Evolutionary conservation across 169 alveolate species (phyloP).

Genomic region (Ichthyophthirius multifiliis): DNA sequence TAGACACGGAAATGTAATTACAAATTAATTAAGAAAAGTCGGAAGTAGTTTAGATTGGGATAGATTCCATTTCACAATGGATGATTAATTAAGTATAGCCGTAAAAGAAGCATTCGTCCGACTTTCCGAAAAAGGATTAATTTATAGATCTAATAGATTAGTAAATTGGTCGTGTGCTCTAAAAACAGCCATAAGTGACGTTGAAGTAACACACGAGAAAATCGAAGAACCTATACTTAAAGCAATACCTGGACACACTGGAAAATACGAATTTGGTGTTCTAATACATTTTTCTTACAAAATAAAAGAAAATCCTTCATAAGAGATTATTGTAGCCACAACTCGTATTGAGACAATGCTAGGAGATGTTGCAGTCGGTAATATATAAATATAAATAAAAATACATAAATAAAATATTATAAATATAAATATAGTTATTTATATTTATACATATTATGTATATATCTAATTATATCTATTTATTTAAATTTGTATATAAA

Average conservation of each 20-base stretch:
- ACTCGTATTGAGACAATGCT: slow-evolving; percentile 99
- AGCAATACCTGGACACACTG: slow-evolving; percentile 83
- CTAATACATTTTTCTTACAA: slow-evolving; percentile 95
- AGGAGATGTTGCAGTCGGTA: slow-evolving; percentile 98
- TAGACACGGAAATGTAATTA: slow-evolving; percentile 44
- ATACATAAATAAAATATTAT: too few species aligned
- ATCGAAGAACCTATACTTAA: slow-evolving; percentile 88
- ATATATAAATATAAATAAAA: too few species aligned
- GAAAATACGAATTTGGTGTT: slow-evolving; percentile 96
- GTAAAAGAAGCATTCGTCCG: slow-evolving; percentile 96
- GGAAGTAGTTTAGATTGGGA: slow-evolving; percentile 98
- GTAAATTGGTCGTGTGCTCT: slow-evolving; percentile 98
- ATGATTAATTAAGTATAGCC: slow-evolving; percentile 88
- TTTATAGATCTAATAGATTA: slow-evolving; percentile 94
- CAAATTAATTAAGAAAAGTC: slow-evolving; percentile 59
- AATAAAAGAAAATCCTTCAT: slow-evolving; percentile 85
- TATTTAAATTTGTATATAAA: neutral
- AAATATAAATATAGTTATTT: too few species aligned
- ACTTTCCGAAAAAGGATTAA: slow-evolving; percentile 93
- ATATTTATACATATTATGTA: too few species aligned
- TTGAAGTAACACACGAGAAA: slow-evolving; percentile 97
- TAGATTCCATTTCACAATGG: slow-evolving; percentile 97
- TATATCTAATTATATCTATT: neutral
- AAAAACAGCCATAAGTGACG: slow-evolving; percentile 98
- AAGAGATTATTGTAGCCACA: slow-evolving; percentile 89